Base-by-base conservation (phyloP, 2,329 filamentous ascomycete species). In the Penicillium sp. region DNA sequence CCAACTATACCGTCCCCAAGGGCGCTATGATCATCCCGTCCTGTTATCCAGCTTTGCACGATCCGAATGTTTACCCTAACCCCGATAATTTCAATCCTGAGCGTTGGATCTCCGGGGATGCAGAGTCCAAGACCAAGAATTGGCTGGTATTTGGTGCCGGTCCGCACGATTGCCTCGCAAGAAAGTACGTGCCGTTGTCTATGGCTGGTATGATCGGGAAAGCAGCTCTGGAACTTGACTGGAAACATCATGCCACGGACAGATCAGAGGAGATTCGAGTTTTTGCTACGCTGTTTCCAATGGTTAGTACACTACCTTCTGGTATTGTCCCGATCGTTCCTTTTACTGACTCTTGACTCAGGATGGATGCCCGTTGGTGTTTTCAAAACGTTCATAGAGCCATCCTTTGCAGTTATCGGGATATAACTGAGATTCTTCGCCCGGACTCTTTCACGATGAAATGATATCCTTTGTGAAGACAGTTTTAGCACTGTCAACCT, bases 181-280 rank as follows among this genome's bases (percentile, higher is more conserved):
- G 73, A 45, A 72, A 69, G 49, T 82, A 82, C 55, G 79, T 82
- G 15, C 79, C 77, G 12, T 68, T 82, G 0, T 74, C 75, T 0
- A 77, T 82, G 77, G 75, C 78, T 1, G 75, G 66, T 2, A 81
- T 82, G 77, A 80, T 82, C 65, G 80, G 79, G 1, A 82, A 80
- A 60, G 80, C 80, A 0, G 65, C 75, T 6, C 38, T 82, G 52
- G 77, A 81, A 52, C 54, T 82, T 1, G 76, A 82, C 47, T 82
- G 79, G 79, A 65, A 62, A 44, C 80, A 82, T 61, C 72, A 80
- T 63, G 71, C 79, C 4, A 82, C 80, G 1, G 62, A 64, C 0
- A 68, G 58, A 23, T 81, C 79, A 1, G 80, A 82, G 56, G 76
- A 81, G 63, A 82, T 82, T 31, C 68, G 69, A 32, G 79, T 81